phyloP scores from a whole-genome alignment of 2,329 filamentous ascomycete species.

The Pyrenochaeta sp. region DNA sequence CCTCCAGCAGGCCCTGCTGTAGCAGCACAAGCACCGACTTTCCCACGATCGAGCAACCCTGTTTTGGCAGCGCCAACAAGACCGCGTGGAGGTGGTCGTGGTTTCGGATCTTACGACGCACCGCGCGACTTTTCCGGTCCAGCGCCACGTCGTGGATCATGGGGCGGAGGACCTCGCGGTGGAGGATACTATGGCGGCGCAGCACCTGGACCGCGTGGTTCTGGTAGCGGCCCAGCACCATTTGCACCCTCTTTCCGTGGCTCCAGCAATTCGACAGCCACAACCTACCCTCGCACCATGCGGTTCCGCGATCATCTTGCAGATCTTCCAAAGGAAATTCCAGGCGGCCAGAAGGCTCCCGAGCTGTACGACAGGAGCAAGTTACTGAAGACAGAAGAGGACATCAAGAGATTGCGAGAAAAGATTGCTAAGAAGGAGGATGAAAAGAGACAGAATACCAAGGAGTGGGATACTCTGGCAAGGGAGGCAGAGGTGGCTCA shows the following conservation, averaged over 20 bases:
- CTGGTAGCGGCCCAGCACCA: conserved; percentile 32
- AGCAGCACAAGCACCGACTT: conserved; percentile 43
- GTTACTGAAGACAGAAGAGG: conserved; percentile 56
- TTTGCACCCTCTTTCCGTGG: conserved; percentile 51
- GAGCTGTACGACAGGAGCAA: conserved; percentile 53
- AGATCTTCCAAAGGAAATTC: conserved; percentile 53
- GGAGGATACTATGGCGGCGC: conserved; percentile 37
- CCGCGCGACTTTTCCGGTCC: conserved; percentile 43
- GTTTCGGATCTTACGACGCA: conserved; percentile 48
- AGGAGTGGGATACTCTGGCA: conserved; percentile 56
- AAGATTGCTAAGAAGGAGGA: conserved; percentile 57
- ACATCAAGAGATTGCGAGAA: conserved; percentile 54
- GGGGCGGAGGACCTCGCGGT: conserved; percentile 42
- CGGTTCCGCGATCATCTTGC: conserved; percentile 54
- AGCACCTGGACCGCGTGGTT: conserved; percentile 45
- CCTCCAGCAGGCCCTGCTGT: conserved; percentile 48
- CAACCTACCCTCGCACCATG: conserved; percentile 57
- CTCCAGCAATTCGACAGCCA: conserved; percentile 52
- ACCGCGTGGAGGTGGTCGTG: conserved; percentile 50
- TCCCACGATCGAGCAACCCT: conserved; percentile 44
- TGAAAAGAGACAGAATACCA: conserved; percentile 51
- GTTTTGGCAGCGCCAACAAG: conserved; percentile 50
- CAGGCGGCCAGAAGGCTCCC: conserved; percentile 54
- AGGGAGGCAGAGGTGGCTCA: conserved; percentile 55
- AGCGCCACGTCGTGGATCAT: conserved; percentile 46